Evolutionary conservation across 2,329 filamentous ascomycete genomes (phyloP).

Genomic region (Colletotrichum paranaense): DNA sequence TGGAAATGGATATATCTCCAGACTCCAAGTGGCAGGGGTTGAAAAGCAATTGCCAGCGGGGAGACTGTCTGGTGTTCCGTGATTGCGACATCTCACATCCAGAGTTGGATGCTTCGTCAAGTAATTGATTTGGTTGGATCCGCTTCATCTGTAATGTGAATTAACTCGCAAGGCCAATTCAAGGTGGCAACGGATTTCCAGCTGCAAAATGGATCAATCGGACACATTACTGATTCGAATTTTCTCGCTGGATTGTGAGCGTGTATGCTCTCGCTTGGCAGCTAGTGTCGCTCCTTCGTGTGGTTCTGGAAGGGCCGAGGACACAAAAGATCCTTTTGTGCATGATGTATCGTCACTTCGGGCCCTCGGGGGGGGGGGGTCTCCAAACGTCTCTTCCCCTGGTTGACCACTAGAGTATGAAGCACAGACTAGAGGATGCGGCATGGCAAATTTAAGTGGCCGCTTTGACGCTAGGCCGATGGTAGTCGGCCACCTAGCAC

Average conservation of each 20-base stretch:
- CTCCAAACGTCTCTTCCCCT: not conserved
- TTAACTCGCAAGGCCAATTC: not conserved
- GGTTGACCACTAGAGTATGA: not conserved
- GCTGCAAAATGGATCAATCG: not conserved
- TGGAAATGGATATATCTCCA: constrained; percentile 1
- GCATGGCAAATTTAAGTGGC: constrained; percentile 20
- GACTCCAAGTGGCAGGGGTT: constrained; percentile 4
- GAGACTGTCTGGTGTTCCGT: not conserved
- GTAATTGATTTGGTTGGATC: not conserved
- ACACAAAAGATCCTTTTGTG: constrained; percentile 33
- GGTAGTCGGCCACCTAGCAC: constrained; percentile 10
- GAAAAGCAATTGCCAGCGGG: constrained; percentile 7
- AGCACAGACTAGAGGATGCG: not conserved
- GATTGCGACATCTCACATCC: not conserved
- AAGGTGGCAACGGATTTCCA: not conserved
- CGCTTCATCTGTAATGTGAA: not conserved
- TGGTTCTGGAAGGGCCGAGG: constrained; percentile 21
- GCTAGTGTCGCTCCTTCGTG: constrained; percentile 15
- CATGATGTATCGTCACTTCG: not conserved
- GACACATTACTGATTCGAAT: not conserved
- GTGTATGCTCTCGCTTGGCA: constrained; percentile 17
- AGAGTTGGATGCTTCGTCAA: not conserved
- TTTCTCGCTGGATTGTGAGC: not conserved
- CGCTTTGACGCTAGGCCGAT: constrained; percentile 19
- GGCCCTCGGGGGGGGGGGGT: too few species aligned